Conservation (phyloP, 768 basidiomycete species). For the Tubosaeta brunneosetosa region DNA sequence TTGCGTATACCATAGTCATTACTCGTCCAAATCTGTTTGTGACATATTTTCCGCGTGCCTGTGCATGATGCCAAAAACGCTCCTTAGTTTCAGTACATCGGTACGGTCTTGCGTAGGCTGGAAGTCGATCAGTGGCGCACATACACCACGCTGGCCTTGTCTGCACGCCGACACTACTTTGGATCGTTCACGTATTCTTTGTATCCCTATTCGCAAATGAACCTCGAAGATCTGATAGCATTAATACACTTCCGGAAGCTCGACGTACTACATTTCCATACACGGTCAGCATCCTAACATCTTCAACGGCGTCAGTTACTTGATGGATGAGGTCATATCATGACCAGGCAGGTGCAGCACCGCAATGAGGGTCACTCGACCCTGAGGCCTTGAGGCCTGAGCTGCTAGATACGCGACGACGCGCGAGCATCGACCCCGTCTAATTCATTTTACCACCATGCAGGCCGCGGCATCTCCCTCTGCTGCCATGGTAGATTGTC, state of each 20-base stretch:
- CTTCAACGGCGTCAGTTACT: background rate
- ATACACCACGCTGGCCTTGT: too few relatives aligned
- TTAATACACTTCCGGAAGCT: slow-evolving; percentile 5
- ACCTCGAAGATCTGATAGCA: slow-evolving; percentile 6
- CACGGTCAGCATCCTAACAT: background rate
- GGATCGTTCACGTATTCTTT: background rate
- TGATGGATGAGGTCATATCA: background rate
- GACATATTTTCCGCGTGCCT: background rate
- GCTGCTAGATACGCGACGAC: background rate
- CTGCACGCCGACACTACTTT: background rate
- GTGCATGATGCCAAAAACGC: background rate
- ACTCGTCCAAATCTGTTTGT: slow-evolving; percentile 9
- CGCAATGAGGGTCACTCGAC: background rate
- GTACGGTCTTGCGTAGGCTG: too few relatives aligned
- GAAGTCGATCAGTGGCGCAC: too few relatives aligned
- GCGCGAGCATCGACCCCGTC: background rate
- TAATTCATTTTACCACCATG: background rate
- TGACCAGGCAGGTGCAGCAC: background rate
- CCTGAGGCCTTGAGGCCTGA: background rate
- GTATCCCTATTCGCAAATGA: slow-evolving; percentile 1
- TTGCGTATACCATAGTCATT: slow-evolving; percentile 26
- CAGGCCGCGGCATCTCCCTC: background rate
- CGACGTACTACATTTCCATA: slow-evolving; percentile 12
- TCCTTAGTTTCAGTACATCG: background rate
- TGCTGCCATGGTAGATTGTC: background rate